These are phyloP conservation scores for Penicillium samsonianum DNA, from an alignment of 495 filamentous ascomycete genomes.

Conservation along the genomic window DNA sequence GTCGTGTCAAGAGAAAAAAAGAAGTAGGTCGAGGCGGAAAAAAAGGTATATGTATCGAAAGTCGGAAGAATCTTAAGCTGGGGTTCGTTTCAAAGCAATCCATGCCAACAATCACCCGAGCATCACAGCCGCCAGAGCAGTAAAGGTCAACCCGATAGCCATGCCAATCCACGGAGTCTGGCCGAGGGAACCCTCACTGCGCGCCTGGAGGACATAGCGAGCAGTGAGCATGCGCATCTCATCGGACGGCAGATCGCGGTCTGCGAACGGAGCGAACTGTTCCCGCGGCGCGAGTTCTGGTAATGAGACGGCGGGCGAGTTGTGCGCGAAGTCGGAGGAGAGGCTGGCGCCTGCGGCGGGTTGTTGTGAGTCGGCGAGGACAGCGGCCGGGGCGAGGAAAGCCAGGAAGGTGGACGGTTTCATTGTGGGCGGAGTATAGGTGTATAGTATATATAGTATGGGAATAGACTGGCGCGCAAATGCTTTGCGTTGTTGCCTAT, in stretches of 20 bases:
- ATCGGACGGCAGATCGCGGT: slow-evolving; percentile 3
- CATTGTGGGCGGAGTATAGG: slow-evolving; percentile 27
- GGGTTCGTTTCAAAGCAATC: background rate
- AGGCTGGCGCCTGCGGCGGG: slow-evolving; percentile 22
- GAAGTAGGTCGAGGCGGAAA: slow-evolving; percentile 18
- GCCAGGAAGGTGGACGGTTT: slow-evolving; percentile 33
- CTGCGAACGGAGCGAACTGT: slow-evolving; percentile 10
- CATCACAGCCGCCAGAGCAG: slow-evolving; percentile 48
- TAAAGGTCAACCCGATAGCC: slow-evolving; percentile 49
- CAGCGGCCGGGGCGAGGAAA: slow-evolving; percentile 36
- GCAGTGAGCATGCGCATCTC: slow-evolving; percentile 10
- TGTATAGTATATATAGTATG: background rate
- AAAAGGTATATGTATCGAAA: slow-evolving; percentile 10
- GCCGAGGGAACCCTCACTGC: slow-evolving; percentile 49
- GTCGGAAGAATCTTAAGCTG: slow-evolving; percentile 1
- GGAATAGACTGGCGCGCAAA: slow-evolving; percentile 1
- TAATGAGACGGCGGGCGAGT: slow-evolving; percentile 32
- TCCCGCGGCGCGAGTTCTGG: slow-evolving; percentile 21
- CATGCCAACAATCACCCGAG: slow-evolving; percentile 31
- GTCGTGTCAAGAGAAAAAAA: slow-evolving; percentile 15
- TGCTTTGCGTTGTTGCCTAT: slow-evolving; percentile 4
- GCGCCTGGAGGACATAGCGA: slow-evolving; percentile 32
- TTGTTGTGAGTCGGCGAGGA: slow-evolving; percentile 33
- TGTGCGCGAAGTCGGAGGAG: slow-evolving; percentile 29
- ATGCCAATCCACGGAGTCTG: slow-evolving; percentile 53